Evolutionary conservation across 2,329 filamentous ascomycete genomes (phyloP), one percentile per base, ranked within the genome.

Genomic region (Apiospora kogelbergensis): DNA sequence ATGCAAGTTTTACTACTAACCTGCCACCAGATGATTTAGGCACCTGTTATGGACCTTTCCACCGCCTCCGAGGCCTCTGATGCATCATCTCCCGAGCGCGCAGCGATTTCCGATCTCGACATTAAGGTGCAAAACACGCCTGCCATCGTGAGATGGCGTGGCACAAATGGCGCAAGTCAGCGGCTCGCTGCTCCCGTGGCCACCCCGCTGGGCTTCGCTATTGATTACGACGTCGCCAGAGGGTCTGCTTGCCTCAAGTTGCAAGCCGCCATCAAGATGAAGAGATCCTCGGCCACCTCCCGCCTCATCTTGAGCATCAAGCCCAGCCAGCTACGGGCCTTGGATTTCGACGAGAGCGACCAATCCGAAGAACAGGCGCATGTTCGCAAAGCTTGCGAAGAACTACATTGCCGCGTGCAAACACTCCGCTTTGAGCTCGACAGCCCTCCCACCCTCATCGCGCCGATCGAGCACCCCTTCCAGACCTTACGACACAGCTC

Each of bases 1-100:
- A 42, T 53, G 24, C 33, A 48, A 57, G 63, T 53, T 22, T 13
- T 22, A 57, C 60, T 26, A 65, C 45, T 33, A 65, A 53, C 57
- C 64, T 41, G 48, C 33, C 24, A 24, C 30, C 42, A 24, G 30
- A 63, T 48, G 64, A 24, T 63, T 22, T 53, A 63, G 48, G 26
- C 9, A 33, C 30, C 30, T 44, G 37, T 15, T 5, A 68, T 68
- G 68, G 68, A 68, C 48, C 37, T 68, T 15, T 57, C 68, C 13
- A 68, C 68, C 10, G 68, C 65, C 63, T 68, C 68, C 30, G 68
- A 66, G 46, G 60, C 41, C 64, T 64, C 53, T 60, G 64, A 68
- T 17, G 22, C 41, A 11, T 24, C 42, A 20, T 17, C 44, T 3
- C 57, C 63, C 33, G 40, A 40, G 37, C 63, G n/a, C 63, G 33